Evolutionary conservation across 768 basidiomycete genomes (phyloP), one percentile per base, ranked within the genome.

Genomic region (Tephrocybe sp.): DNA sequence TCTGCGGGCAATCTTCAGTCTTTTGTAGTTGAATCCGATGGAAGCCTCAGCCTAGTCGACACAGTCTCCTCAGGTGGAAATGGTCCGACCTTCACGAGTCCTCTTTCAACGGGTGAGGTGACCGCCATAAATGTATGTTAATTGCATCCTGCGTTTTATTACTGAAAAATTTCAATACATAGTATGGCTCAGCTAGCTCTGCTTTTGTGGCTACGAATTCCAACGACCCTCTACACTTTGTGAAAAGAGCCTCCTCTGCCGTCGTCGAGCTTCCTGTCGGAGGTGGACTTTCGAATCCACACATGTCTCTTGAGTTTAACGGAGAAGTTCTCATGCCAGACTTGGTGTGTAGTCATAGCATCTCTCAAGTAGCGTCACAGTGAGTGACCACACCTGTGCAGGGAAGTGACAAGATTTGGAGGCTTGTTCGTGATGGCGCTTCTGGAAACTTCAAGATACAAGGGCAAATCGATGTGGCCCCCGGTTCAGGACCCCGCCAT

Each of bases 401-500:
- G 85, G 86, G 87, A 23, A 78, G 65, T 1, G 86, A 89, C 66
- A 84, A 74, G 51, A 79, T 88, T 49, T 90, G 86, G 85, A 73
- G 87, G 33, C 70, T 88, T 2, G 74, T 70, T 36, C 67, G 75
- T 39, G 64, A 75, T 43, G 68, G 70, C 0, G 55, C 65, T 6
- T 64, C 77, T 0, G 77, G 78, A 0, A 61, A 70, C 2, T 88
- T 74, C 66, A 66, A 60, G 33, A 78, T 88, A 39, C 79, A 81
- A 43, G 85, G 86, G 1, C 71, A 74, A 32, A 86, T 89, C 41
- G 70, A 75, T 37, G 82, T 83, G 46, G 81, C 83, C 3, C 57
- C 63, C 17, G 85, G 83, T n/a, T 83, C 83, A 46, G 86, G 86
- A 1, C 88, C 88, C 2, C 73, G 86, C 14, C 77, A 78, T 61